Conservation (phyloP, 1,284 basidiomycete genomes). For the Stygiomarasmius scandens region DNA sequence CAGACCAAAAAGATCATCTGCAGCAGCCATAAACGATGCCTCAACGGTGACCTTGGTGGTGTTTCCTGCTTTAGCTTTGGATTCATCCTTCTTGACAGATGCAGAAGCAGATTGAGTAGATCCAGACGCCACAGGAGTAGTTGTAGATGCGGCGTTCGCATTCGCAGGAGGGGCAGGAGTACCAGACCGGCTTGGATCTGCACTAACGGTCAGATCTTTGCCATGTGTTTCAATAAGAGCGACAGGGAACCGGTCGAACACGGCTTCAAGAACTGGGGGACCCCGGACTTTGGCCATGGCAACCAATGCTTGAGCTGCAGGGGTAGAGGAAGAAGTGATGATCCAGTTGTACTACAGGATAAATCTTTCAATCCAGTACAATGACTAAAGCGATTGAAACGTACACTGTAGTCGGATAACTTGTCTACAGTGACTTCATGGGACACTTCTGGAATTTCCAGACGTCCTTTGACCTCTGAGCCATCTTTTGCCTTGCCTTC, state of each 20-base stretch:
- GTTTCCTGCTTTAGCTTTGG: conserved; percentile 63
- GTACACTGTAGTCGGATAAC: conserved; percentile 79
- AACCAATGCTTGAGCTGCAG: conserved; percentile 63
- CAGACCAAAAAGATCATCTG: conserved; percentile 84
- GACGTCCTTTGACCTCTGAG: conserved; percentile 72
- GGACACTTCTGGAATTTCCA: conserved; percentile 91
- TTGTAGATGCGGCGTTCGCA: conserved; percentile 37
- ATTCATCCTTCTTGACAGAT: conserved; percentile 42
- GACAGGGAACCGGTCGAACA: conserved; percentile 76
- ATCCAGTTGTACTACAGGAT: conserved; percentile 66
- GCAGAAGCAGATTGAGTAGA: conserved; percentile 39
- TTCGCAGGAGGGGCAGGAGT: conserved; percentile 54
- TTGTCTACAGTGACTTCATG: conserved; percentile 90
- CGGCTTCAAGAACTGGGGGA: conserved; percentile 71
- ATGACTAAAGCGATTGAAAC: conserved; percentile 32
- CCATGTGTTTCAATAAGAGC: conserved; percentile 87
- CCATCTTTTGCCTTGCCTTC: conserved; percentile 74
- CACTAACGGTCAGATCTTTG: conserved; percentile 76
- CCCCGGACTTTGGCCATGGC: conserved; percentile 64
- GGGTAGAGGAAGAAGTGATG: conserved; percentile 54
- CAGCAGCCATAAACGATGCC: conserved; percentile 80
- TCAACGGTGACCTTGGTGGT: conserved; percentile 76
- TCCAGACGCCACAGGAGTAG: conserved; percentile 34
- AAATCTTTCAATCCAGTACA: background rate
- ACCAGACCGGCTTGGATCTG: conserved; percentile 61